phyloP scores from a whole-genome alignment of 768 basidiomycete genomes.

The Lentinula boryana region DNA sequence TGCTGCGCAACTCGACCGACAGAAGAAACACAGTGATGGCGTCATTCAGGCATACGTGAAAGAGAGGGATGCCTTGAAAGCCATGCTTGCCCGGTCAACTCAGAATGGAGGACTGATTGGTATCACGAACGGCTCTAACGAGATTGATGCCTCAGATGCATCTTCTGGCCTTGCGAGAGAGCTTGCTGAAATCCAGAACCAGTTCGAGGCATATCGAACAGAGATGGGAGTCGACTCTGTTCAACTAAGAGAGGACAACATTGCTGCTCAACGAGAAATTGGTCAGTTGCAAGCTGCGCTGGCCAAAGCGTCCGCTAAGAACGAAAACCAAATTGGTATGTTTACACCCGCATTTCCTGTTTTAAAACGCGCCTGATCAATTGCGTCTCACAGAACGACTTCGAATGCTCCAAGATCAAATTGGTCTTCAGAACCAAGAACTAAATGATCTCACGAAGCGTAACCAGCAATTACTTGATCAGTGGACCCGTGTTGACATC shows the following conservation, averaged over 20 bases:
- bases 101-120: slow-evolving; percentile 16
- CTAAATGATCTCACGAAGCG: slow-evolving; percentile 62
- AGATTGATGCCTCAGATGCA: slow-evolving; percentile 12
- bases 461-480: slow-evolving; percentile 68
- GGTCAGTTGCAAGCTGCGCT: slow-evolving; percentile 59
- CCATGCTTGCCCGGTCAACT: slow-evolving; percentile 59
- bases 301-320: slow-evolving; percentile 80
- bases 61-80: slow-evolving; percentile 81
- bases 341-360: not conserved
- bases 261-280: slow-evolving; percentile 58
- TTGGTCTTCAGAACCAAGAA: slow-evolving; percentile 54
- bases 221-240: slow-evolving; percentile 80
- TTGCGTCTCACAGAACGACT: slow-evolving; percentile 48
- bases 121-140: slow-evolving; percentile 26
- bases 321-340: slow-evolving; percentile 66
- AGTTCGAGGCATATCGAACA: slow-evolving; percentile 73
- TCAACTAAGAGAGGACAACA: slow-evolving; percentile 66
- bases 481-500: slow-evolving; percentile 70
- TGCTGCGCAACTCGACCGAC: slow-evolving; percentile 69
- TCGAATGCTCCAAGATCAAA: slow-evolving; percentile 65
- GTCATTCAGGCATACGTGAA: slow-evolving; percentile 77
- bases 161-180: slow-evolving; percentile 47
- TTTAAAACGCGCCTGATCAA: not conserved
- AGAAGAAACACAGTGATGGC: slow-evolving; percentile 65
- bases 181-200: slow-evolving; percentile 65